Percentiles rank a stretch among this genome's conserved stretches.
phyloP scores from a whole-genome alignment of 1,284 basidiomycete species.

The Trichosporon faecale region DNA sequence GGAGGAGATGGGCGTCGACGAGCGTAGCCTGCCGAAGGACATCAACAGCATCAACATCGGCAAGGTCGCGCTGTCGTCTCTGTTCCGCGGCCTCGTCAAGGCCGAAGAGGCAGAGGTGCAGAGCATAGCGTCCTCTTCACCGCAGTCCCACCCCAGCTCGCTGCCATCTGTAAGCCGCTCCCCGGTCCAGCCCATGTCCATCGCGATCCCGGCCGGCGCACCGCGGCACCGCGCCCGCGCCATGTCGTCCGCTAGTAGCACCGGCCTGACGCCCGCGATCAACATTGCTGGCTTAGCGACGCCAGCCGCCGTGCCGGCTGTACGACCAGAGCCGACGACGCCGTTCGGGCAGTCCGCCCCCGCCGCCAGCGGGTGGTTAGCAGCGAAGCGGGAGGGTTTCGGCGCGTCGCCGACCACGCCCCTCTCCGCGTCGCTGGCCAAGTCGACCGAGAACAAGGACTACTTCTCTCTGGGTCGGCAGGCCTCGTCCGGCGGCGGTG shows the following conservation, averaged over 20 bases:
- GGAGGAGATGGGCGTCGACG: slow-evolving; percentile 74
- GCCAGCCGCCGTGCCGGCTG: slow-evolving; percentile 61
- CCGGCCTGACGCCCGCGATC: slow-evolving; percentile 36
- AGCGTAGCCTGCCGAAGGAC: slow-evolving; percentile 65
- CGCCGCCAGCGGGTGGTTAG: slow-evolving; percentile 28
- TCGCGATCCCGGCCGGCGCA: slow-evolving; percentile 37
- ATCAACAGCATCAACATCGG: slow-evolving; percentile 60
- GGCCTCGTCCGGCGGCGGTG: background rate
- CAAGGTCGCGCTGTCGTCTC: slow-evolving; percentile 50
- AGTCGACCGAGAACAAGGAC: slow-evolving; percentile 21
- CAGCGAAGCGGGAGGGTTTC: background rate
- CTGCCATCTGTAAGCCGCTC: slow-evolving; percentile 34
- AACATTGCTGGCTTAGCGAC: slow-evolving; percentile 63
- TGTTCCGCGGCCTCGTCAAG: slow-evolving; percentile 49
- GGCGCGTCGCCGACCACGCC: background rate
- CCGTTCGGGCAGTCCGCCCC: slow-evolving; percentile 36
- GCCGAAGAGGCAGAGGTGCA: slow-evolving; percentile 46
- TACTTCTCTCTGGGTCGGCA: slow-evolving; percentile 44
- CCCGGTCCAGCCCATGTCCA: slow-evolving; percentile 37
- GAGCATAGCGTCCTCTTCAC: slow-evolving; percentile 18
- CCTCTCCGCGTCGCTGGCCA: background rate
- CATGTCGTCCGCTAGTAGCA: slow-evolving; percentile 25
- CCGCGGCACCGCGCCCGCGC: slow-evolving; percentile 39
- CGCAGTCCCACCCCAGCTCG: slow-evolving; percentile 25
- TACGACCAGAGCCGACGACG: slow-evolving; percentile 39